Conservation (phyloP, 495 filamentous ascomycete species). For the Penicillium goetzii region DNA sequence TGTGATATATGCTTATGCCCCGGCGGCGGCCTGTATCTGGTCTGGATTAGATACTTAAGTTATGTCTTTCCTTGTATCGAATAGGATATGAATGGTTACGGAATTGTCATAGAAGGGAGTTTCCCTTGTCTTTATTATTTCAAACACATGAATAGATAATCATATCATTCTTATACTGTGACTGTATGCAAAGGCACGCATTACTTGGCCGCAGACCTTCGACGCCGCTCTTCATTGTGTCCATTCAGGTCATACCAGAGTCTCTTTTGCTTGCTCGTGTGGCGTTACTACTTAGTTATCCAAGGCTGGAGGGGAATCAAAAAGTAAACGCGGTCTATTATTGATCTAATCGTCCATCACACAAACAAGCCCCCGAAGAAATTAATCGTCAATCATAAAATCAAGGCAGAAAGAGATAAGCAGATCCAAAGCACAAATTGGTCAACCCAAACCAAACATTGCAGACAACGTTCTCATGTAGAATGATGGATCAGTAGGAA, state of each 20-base stretch:
- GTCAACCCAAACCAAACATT: too few species aligned
- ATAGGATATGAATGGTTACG: slow-evolving; percentile 1
- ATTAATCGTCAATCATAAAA: background rate
- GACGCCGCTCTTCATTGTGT: too few species aligned
- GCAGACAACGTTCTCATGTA: background rate
- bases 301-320: too few species aligned
- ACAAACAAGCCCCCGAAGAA: background rate
- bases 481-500: background rate
- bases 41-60: slow-evolving; percentile 1
- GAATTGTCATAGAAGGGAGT: background rate
- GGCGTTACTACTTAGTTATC: too few species aligned
- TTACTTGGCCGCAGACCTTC: background rate
- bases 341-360: background rate
- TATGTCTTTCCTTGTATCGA: slow-evolving; percentile 6
- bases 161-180: too few species aligned
- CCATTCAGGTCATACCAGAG: too few species aligned
- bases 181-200: background rate
- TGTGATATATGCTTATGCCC: slow-evolving; percentile 10
- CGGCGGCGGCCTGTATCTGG: slow-evolving; percentile 5
- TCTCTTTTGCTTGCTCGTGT: too few species aligned
- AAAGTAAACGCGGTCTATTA: background rate
- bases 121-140: background rate
- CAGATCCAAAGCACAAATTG: background rate
- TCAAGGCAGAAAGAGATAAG: background rate
- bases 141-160: background rate